phyloP scores from a whole-genome alignment of 306 rosid genomes.

The Begonia peltatifolia region DNA sequence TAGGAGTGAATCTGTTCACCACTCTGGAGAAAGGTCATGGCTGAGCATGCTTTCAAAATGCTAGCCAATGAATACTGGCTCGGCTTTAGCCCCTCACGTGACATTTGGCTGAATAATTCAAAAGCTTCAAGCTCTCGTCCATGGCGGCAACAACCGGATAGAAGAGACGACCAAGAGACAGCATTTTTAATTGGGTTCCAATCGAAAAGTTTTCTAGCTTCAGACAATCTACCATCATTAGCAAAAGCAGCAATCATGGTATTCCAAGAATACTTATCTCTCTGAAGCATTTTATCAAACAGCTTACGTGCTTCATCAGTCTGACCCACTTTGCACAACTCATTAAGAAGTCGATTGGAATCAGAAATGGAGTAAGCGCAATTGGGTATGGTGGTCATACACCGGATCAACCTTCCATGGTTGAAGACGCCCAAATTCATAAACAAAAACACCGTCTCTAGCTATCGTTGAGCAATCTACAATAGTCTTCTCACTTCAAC shows the following conservation, averaged over 20 bases:
- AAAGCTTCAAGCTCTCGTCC: slow-evolving; percentile 50
- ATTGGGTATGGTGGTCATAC: neutral
- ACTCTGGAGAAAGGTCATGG: slow-evolving; percentile 35
- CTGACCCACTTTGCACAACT: slow-evolving; percentile 38
- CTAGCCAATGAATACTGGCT: slow-evolving; percentile 68
- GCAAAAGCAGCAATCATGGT: slow-evolving; percentile 62
- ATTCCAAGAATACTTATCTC: slow-evolving; percentile 72
- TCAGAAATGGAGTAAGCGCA: slow-evolving; percentile 14
- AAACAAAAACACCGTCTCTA: no score
- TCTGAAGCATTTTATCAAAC: slow-evolving; percentile 51
- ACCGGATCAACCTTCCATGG: neutral
- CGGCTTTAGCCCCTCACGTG: slow-evolving; percentile 45
- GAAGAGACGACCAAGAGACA: slow-evolving; percentile 69
- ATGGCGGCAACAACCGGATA: slow-evolving; percentile 56
- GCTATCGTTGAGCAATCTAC: no score
- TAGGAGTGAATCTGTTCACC: slow-evolving; percentile 67
- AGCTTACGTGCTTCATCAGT: slow-evolving; percentile 50
- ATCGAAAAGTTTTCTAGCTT: slow-evolving; percentile 52
- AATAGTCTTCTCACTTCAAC: no score
- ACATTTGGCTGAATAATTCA: slow-evolving; percentile 47
- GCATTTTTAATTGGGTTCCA: slow-evolving; percentile 27
- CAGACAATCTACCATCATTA: slow-evolving; percentile 41
- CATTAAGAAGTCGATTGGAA: slow-evolving; percentile 31
- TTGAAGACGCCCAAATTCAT: neutral
- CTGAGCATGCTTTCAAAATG: slow-evolving; percentile 52